phyloP scores from a whole-genome alignment of 768 basidiomycete species.

The Royoungia palumana region DNA sequence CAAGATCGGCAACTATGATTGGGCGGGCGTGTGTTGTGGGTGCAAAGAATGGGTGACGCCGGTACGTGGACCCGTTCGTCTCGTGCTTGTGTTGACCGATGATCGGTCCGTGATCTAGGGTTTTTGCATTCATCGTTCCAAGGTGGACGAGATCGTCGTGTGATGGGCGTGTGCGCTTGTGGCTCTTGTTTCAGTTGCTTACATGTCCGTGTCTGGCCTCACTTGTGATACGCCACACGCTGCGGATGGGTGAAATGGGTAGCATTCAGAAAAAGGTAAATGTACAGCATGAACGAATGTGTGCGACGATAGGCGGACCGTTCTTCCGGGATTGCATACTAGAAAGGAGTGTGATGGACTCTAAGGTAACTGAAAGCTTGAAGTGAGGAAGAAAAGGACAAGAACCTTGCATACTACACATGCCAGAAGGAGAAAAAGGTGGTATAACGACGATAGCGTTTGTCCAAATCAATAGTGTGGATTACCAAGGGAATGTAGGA shows the following conservation, averaged over 20 bases:
- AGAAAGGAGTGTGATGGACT: constrained; percentile 16
- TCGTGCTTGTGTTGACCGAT: constrained; percentile 24
- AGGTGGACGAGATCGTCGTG: constrained; percentile 58
- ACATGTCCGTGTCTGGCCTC: background rate
- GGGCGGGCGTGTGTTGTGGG: constrained; percentile 91
- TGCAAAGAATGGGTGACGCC: constrained; percentile 93
- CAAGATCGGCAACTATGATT: constrained; percentile 95
- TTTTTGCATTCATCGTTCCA: constrained; percentile 65
- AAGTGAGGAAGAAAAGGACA: constrained; percentile 9
- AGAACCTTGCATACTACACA: constrained; percentile 31
- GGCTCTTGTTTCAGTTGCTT: no score
- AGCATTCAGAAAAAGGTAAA: constrained; percentile 14
- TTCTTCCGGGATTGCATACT: constrained; percentile 13
- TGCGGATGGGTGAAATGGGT: constrained; percentile 6
- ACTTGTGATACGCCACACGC: background rate
- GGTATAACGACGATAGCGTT: constrained; percentile 11
- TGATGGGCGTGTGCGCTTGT: background rate
- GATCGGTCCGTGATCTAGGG: constrained; percentile 34
- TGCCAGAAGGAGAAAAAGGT: constrained; percentile 11
- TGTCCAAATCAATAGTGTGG: constrained; percentile 19
- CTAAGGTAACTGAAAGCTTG: constrained; percentile 4
- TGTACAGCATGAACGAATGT: constrained; percentile 23
- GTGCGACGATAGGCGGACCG: constrained; percentile 19
- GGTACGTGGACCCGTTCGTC: constrained; percentile 35
- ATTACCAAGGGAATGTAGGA: constrained; percentile 34